Evolutionary conservation across 108 stramenopile species (phyloP).

Genomic region (Discostella stelligeroides): DNA sequence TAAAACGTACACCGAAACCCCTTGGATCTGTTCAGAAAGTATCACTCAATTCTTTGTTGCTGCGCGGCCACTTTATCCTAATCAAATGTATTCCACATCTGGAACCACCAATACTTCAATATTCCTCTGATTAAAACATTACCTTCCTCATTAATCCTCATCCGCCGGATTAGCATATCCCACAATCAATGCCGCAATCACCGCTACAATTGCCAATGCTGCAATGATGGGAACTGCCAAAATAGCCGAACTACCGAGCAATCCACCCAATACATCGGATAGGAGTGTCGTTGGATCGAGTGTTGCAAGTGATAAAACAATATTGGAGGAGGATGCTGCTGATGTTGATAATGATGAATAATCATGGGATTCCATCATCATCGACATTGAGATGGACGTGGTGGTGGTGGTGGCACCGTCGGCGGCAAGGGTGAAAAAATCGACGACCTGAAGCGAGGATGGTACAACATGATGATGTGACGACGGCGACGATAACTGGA

Average conservation of each 20-base stretch:
- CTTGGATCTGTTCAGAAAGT: not conserved
- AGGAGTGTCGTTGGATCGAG: constrained; percentile 82
- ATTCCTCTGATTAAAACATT: not conserved
- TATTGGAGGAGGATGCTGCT: constrained; percentile 1
- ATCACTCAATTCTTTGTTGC: not conserved
- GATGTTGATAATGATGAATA: constrained; percentile 1
- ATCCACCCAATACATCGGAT: constrained; percentile 60
- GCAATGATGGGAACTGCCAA: constrained; percentile 77
- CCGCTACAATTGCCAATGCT: constrained; percentile 64
- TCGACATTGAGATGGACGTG: not conserved
- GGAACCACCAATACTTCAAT: not conserved
- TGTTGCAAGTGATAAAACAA: constrained; percentile 50
- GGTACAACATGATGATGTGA: not conserved
- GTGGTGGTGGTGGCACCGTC: not conserved
- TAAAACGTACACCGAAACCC: not conserved
- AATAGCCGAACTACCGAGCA: constrained; percentile 69
- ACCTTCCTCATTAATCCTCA: constrained; percentile 58
- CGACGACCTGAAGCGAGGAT: not conserved
- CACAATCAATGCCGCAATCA: constrained; percentile 71
- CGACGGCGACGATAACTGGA: constrained; percentile 10
- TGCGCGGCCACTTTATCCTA: not conserved
- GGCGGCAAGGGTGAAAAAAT: not conserved
- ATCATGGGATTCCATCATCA: no score
- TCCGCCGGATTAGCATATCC: constrained; percentile 79
- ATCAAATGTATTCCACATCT: no score